Evolutionary conservation across 2,329 filamentous ascomycete genomes (phyloP).

Genomic region (Thelonectria rubi): DNA sequence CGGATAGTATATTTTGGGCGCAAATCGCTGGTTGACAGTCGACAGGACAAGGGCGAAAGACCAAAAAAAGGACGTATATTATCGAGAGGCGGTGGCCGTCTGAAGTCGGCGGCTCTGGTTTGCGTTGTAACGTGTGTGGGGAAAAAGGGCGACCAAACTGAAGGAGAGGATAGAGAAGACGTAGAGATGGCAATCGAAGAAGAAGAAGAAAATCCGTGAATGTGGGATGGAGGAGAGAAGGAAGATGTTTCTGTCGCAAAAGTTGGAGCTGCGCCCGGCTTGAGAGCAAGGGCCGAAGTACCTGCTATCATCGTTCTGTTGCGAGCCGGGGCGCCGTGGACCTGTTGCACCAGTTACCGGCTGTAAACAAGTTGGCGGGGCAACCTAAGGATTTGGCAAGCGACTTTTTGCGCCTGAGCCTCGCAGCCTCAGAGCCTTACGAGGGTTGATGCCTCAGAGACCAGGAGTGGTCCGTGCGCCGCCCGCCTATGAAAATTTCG

Average conservation of each 20-base stretch:
- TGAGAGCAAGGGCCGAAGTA: constrained; percentile 26
- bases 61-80: constrained; percentile 15
- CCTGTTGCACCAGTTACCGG: constrained; percentile 39
- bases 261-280: constrained; percentile 22
- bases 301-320: constrained; percentile 23
- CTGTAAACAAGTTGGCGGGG: constrained; percentile 48
- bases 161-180: constrained; percentile 1
- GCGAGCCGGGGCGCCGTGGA: constrained; percentile 30
- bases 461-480: constrained; percentile 37
- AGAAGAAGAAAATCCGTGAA: neutral
- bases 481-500: constrained; percentile 14
- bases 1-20: constrained; percentile 16
- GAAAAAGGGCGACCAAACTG: constrained; percentile 15
- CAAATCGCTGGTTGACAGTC: constrained; percentile 11
- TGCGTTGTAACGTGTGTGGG: constrained; percentile 8
- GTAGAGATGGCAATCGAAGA: constrained; percentile 1
- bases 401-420: neutral
- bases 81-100: constrained; percentile 23
- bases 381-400: constrained; percentile 39
- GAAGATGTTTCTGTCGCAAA: constrained; percentile 21
- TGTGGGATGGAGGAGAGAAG: constrained; percentile 8
- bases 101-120: neutral
- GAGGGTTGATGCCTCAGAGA: neutral
- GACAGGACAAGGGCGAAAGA: constrained; percentile 14
- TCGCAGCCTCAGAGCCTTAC: neutral